phyloP scores from a whole-genome alignment of 345 rosid genomes.

The Conringia planisiliqua region DNA sequence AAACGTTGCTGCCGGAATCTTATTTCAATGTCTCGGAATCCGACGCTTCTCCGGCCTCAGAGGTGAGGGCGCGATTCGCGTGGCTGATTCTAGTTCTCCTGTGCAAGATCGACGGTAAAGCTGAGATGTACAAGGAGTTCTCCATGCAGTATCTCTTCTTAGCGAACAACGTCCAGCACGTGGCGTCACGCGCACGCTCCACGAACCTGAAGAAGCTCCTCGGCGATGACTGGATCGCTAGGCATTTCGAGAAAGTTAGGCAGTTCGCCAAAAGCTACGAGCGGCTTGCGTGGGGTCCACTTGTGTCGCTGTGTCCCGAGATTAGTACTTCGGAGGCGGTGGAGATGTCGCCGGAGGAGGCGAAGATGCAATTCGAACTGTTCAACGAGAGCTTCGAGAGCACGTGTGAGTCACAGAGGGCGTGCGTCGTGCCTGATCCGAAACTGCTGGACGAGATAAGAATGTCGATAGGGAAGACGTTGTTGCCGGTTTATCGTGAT shows the following conservation, averaged over 20 bases:
- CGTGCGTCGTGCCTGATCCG: conserved; percentile 44
- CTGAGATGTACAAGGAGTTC: conserved; percentile 51
- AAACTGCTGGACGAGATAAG: conserved; percentile 60
- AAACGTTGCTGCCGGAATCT: conserved; percentile 39
- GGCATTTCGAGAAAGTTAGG: conserved; percentile 46
- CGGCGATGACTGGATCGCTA: conserved; percentile 61
- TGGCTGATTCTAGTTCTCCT: conserved; percentile 60
- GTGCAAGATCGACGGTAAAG: conserved; percentile 64
- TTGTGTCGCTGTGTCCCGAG: conserved; percentile 40
- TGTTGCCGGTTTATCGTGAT: conserved; percentile 44
- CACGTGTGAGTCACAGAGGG: conserved; percentile 47
- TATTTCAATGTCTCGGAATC: conserved; percentile 34
- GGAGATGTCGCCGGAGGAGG: conserved; percentile 35
- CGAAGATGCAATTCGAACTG: conserved; percentile 37
- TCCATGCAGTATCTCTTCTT: conserved; percentile 59
- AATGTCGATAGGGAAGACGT: conserved; percentile 38
- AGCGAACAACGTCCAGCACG: conserved; percentile 63
- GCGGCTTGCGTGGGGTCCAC: conserved; percentile 52
- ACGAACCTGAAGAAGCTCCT: conserved; percentile 47
- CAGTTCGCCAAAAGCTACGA: conserved; percentile 55
- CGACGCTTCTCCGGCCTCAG: conserved; percentile 22
- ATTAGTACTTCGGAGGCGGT: conserved; percentile 34
- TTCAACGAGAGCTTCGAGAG: conserved; percentile 57
- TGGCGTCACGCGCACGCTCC: conserved; percentile 42
- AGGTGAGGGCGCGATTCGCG: conserved; percentile 44